Evolutionary conservation across 1,284 basidiomycete species (phyloP).

Genomic region (Neotropicomus parvogracilis): DNA sequence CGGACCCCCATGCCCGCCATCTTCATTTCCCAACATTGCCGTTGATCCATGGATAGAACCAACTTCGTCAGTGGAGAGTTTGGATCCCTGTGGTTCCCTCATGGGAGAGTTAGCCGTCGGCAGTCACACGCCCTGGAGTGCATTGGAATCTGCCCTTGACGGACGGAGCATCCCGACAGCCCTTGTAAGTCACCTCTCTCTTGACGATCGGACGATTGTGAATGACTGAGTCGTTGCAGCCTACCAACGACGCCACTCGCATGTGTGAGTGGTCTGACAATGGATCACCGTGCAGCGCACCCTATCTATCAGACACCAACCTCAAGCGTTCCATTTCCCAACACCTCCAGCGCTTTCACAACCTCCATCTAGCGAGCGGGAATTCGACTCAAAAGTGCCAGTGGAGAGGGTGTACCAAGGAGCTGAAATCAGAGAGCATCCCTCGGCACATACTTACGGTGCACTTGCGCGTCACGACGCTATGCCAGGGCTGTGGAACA

Average conservation of each 20-base stretch:
- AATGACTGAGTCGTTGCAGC: background rate
- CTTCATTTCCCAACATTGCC: background rate
- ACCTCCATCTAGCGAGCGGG: constrained; percentile 2
- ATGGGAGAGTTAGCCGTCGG: background rate
- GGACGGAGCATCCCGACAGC: background rate
- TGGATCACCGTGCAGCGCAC: constrained; percentile 9
- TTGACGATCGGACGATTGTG: no score
- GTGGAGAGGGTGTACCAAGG: constrained; percentile 22
- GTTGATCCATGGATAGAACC: background rate
- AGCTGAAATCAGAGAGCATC: constrained; percentile 29
- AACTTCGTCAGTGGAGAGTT: background rate
- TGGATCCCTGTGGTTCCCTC: background rate
- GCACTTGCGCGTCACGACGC: constrained; percentile 17
- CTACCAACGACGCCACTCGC: background rate
- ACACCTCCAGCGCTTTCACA: constrained; percentile 15
- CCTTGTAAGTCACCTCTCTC: constrained; percentile 1
- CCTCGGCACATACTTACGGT: constrained; percentile 24
- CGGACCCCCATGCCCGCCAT: background rate
- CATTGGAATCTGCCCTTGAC: background rate
- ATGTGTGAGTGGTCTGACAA: constrained; percentile 14
- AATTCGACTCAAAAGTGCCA: constrained; percentile 17
- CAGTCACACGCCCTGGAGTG: background rate
- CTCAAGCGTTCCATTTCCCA: constrained; percentile 14
- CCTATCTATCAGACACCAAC: background rate
- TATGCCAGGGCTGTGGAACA: constrained; percentile 20